These are phyloP conservation scores for Pyrenophora seminiperda DNA, from an alignment of 2,329 filamentous ascomycete species.

Conservation along the genomic window DNA sequence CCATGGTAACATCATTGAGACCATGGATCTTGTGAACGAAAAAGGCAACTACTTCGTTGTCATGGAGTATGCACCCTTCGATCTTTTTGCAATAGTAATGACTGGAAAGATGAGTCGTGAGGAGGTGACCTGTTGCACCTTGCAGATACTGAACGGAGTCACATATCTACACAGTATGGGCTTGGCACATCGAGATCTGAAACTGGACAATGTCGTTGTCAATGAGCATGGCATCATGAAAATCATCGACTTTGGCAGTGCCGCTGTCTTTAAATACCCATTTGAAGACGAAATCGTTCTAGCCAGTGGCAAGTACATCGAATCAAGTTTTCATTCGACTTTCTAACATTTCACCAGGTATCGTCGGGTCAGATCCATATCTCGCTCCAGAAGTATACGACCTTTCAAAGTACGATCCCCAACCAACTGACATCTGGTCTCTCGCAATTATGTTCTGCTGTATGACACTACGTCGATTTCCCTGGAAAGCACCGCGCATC, in stretches of 20 bases:
- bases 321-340: neutral
- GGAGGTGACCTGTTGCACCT: constrained; percentile 86
- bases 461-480: constrained; percentile 93
- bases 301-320: constrained; percentile 69
- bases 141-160: constrained; percentile 94
- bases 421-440: constrained; percentile 96
- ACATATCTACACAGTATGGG: constrained; percentile 95
- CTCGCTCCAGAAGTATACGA: constrained; percentile 97
- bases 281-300: constrained; percentile 88
- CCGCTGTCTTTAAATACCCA: constrained; percentile 94
- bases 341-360: constrained; percentile 57
- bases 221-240: constrained; percentile 98
- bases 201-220: constrained; percentile 97
- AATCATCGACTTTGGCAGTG: constrained; percentile 97
- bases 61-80: constrained; percentile 97
- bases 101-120: constrained; percentile 94
- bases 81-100: constrained; percentile 98
- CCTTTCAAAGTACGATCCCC: constrained; percentile 88
- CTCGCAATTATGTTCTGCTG: constrained; percentile 98
- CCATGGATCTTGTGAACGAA: constrained; percentile 93
- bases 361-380: constrained; percentile 90
- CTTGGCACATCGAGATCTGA: constrained; percentile 90
- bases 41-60: constrained; percentile 96
- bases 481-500: constrained; percentile 92
- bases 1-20: constrained; percentile 98